Evolutionary conservation across 2,329 filamentous ascomycete genomes (phyloP).

Genomic region (Gaeumannomyces sp.): DNA sequence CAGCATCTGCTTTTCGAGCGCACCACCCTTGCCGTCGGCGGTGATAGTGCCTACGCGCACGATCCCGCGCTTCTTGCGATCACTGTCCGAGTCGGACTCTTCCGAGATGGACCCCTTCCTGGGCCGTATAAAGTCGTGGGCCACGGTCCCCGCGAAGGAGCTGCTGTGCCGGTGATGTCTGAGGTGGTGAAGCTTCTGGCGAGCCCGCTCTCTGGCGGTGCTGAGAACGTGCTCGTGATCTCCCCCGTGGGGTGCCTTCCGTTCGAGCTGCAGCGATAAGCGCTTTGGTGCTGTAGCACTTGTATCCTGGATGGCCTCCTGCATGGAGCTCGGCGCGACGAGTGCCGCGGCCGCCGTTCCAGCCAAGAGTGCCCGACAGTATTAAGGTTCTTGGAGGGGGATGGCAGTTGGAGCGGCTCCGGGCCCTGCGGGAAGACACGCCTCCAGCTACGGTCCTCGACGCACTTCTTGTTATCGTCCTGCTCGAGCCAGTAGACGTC

Average conservation of each 20-base stretch:
- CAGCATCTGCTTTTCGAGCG: conserved; percentile 56
- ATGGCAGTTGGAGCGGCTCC: conserved; percentile 19
- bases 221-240: conserved; percentile 36
- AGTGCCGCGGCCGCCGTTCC: conserved; percentile 1
- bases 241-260: neutral
- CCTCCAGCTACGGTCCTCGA: conserved; percentile 73
- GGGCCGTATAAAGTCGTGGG: conserved; percentile 46
- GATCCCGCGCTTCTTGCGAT: conserved; percentile 32
- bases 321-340: conserved; percentile 1
- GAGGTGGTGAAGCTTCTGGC: conserved; percentile 53
- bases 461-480: conserved; percentile 68
- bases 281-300: neutral
- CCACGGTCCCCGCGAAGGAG: conserved; percentile 33
- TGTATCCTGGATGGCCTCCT: conserved; percentile 1
- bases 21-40: conserved; percentile 43
- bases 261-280: neutral
- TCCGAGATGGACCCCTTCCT: conserved; percentile 52
- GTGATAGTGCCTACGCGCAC: conserved; percentile 35
- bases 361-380: neutral
- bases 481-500: conserved; percentile 90
- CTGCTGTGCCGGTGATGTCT: conserved; percentile 47
- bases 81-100: conserved; percentile 52
- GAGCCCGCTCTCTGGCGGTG: conserved; percentile 52
- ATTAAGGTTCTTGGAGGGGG: neutral
- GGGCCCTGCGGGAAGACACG: conserved; percentile 56